These are phyloP conservation scores for Colletotrichum sp. DNA, from an alignment of 2,329 filamentous ascomycete species.

Conservation along the genomic window DNA sequence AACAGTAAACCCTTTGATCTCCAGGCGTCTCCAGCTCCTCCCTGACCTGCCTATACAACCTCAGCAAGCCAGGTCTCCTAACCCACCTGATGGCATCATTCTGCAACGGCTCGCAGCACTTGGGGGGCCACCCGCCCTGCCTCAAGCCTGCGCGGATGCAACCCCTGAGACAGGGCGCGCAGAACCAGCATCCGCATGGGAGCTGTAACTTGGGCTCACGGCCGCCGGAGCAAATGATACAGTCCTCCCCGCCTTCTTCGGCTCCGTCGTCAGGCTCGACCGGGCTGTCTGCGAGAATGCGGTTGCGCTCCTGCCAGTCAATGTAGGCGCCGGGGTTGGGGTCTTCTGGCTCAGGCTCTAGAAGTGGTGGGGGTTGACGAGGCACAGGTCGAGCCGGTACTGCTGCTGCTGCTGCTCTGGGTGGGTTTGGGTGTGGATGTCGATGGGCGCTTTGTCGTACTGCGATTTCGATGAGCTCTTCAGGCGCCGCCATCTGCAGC, in stretches of 20 bases:
- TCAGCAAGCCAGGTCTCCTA: not conserved
- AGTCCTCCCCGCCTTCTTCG: not conserved
- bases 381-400: not conserved
- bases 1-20: conserved; percentile 12
- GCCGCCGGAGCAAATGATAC: conserved; percentile 1
- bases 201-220: not conserved
- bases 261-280: not conserved
- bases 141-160: conserved; percentile 17
- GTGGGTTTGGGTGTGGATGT: not conserved
- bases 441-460: not conserved
- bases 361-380: not conserved
- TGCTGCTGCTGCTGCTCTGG: not conserved
- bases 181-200: conserved; percentile 19
- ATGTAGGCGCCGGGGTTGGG: not conserved
- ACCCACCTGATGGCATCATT: conserved; percentile 5
- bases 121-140: conserved; percentile 17
- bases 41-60: conserved; percentile 7
- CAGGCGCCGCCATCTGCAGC: not conserved
- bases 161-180: conserved; percentile 12
- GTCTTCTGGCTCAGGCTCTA: not conserved
- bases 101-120: conserved; percentile 17
- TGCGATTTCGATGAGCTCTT: conserved; percentile 9
- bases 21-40: conserved; percentile 13
- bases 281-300: not conserved
- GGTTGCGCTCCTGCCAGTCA: conserved; percentile 12